Conservation (phyloP, 768 basidiomycete genomes). For the Leccinum aurantiacum region DNA sequence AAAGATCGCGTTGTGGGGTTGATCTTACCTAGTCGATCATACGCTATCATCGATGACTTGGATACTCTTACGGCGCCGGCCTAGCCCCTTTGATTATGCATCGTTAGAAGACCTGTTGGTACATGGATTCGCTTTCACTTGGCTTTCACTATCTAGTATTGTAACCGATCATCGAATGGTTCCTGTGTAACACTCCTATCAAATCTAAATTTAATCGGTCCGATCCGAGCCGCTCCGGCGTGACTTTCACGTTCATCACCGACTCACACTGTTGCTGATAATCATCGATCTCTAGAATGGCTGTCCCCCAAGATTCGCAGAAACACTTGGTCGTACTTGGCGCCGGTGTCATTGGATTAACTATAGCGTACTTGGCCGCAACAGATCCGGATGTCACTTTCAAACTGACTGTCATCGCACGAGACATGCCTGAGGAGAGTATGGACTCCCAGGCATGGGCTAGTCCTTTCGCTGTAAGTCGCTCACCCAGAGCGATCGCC, state of each 20-base stretch:
- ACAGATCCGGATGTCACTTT: conserved; percentile 21
- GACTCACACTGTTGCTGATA: not conserved
- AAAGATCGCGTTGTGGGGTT: conserved; percentile 44
- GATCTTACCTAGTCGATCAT: conserved; percentile 8
- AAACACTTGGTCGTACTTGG: conserved; percentile 35
- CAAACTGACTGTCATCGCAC: conserved; percentile 33
- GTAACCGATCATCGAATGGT: not conserved
- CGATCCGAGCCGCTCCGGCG: not conserved
- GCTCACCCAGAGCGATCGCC: not conserved
- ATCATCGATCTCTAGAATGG: conserved; percentile 10
- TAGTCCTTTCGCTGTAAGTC: conserved; percentile 50
- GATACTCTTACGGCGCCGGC: not conserved
- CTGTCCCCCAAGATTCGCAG: conserved; percentile 5
- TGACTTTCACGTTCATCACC: not conserved
- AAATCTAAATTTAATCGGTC: not conserved
- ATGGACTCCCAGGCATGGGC: conserved; percentile 45
- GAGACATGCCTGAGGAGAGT: conserved; percentile 37
- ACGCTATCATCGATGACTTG: not conserved
- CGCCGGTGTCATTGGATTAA: conserved; percentile 41
- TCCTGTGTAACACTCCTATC: not conserved
- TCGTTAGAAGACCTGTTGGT: not conserved
- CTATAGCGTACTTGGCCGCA: conserved; percentile 35
- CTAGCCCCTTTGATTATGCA: not conserved
- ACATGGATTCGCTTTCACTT: not conserved
- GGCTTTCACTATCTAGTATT: not conserved